A percentile compares a stretch with the other conserved stretches of the same genome.
These are phyloP conservation scores for Backusella tuberculispora DNA, from an alignment of 192 early-diverging fungal genomes.

Conservation along the genomic window DNA sequence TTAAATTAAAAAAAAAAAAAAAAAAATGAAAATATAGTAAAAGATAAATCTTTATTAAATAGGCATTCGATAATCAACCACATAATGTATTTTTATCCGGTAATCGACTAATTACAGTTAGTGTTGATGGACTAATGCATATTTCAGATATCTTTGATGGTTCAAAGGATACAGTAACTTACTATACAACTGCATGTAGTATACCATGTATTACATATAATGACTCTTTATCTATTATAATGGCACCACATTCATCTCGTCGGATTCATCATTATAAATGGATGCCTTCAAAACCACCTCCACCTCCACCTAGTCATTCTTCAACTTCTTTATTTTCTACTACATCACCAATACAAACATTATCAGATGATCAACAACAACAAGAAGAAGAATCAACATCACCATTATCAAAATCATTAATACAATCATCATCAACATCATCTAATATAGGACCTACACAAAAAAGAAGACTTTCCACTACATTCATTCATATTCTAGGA, in stretches of 20 bases:
- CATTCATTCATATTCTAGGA: constrained; percentile 16
- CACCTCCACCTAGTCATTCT: neutral
- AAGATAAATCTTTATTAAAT: neutral
- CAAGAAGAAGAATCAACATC: neutral
- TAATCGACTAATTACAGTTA: constrained; percentile 34
- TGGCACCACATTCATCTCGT: constrained; percentile 31
- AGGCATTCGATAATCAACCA: constrained; percentile 44
- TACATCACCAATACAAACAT: too few relatives aligned
- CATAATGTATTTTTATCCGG: constrained; percentile 38
- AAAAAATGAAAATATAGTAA: constrained; percentile 18
- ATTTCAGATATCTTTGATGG: constrained; percentile 32
- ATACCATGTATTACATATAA: constrained; percentile 36
- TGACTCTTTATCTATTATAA: constrained; percentile 25
- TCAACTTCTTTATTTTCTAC: constrained; percentile 6
- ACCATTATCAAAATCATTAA: constrained; percentile 10
- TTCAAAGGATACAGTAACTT: constrained; percentile 10
- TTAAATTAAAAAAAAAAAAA: too few relatives aligned
- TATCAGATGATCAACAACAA: too few relatives aligned
- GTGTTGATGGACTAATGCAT: constrained; percentile 33
- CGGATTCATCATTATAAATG: constrained; percentile 36
- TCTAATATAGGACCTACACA: neutral
- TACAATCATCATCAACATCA: neutral
- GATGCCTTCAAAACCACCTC: constrained; percentile 12
- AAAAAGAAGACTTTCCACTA: constrained; percentile 7
- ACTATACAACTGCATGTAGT: constrained; percentile 28